Base-by-base conservation (phyloP, 768 basidiomycete species). In the Leccinum uliginosum region DNA sequence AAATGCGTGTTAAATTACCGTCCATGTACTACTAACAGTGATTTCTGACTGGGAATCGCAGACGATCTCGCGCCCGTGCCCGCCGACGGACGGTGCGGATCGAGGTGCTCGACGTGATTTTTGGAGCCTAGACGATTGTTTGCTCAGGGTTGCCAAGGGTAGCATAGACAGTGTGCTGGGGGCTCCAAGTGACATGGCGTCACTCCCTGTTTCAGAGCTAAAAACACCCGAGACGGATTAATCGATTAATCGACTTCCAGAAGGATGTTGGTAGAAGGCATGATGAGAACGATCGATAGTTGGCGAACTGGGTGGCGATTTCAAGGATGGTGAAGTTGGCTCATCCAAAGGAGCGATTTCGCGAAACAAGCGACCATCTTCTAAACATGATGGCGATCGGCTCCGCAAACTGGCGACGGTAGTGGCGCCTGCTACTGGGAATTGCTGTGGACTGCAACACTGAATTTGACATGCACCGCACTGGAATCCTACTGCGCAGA, bases 171-270 rank as follows among this genome's bases (percentile, higher is more conserved):
- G 29, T 21, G 46, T 21, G 48, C 55, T 65, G 4, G 32, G 21
- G 17, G n/a, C 32, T 17, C 48, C 52, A 3, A 59, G 38, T 0
- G 66, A 60, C 5, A 45, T 30, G n/a, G 51, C 43, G 17, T 65
- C 61, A 29, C 66, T 70, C n/a, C 60, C 68, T 1, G 61, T 54
- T 35, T 71, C 69, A 11, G 68, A 70, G 7, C 59, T 68, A 35
- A 66, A 50, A 45, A 72, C 53, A 0, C 57, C 70, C 2, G 70
- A 71, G 19, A 63, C 54, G 3, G 58, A 32, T 0, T 62, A 67
- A 17, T 71, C 70, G 23, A 53, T 63, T 51, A 71, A 72, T 23
- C 67, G 65, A 57, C 70, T 71, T 17, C 69, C 71, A 12, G 63
- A 62, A 27, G 62, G 53, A 19, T 61, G 59, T 12, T 60, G 68